Base-by-base conservation (phyloP, 352 stramenopile species). In the Globisporangium recalcitrans region DNA sequence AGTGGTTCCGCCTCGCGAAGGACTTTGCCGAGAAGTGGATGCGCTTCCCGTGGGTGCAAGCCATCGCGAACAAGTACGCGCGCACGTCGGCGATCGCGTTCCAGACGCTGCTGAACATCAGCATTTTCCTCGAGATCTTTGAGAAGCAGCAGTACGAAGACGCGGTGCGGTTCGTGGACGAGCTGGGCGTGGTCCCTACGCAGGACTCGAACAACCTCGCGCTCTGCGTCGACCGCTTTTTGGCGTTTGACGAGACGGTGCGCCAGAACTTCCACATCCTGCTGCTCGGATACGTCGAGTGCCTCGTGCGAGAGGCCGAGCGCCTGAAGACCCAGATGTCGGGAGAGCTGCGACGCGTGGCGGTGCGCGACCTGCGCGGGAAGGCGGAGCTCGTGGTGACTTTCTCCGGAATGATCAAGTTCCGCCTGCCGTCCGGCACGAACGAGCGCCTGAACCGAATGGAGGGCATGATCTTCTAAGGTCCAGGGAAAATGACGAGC, bases 331-430 rank as follows among this genome's bases (percentile, higher is more conserved):
- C 75, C n/a, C 77, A 91, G 60, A 55, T 73, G 1, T 71, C 81
- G 2, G 83, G 83, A 14, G 83, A 92, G 14, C 46, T 80, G 19
- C 73, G 77, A 22, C 80, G 85, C 58, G 47, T 65, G 22, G 68
- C 65, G 1, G 64, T 92, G 52, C 63, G 69, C 51, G 56, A 79
- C 60, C 58, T 95, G 60, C 82, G 84, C 19, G 71, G 79, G 38
- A 91, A 93, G 67, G 83, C 85, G n/a, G 82, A 92, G 64, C 67
- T 91, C 14, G 70, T 93, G 31, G 86, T 95, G 57, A 92, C 84
- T 42, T 95, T 95, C 56, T 81, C 86, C 3, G 86, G 86, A 22
- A 93, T 95, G 86, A 87, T 95, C 73, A 95, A 93, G 72, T 90
- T 92, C 68, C 86, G 86, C 34, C 64, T 93, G 46, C 86, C 86